Evolutionary conservation across 805 yeast species (phyloP).

Genomic region (Candida railenensis): DNA sequence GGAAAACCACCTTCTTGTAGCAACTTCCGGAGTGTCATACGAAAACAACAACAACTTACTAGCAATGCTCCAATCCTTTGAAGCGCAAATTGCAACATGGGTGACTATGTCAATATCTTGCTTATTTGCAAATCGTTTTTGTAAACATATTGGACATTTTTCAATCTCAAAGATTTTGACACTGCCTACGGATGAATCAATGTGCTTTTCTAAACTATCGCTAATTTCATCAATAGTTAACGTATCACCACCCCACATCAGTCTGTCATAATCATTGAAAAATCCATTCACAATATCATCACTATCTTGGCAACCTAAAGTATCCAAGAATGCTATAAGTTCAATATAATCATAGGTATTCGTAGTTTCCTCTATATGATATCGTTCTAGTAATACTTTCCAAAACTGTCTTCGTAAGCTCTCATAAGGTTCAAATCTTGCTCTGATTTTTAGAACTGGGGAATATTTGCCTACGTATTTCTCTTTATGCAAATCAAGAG

Average conservation of each 20-base stretch:
- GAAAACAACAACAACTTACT: constrained; percentile 62
- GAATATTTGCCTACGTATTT: constrained; percentile 35
- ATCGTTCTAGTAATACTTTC: constrained; percentile 58
- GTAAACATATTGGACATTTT: constrained; percentile 79
- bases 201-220: constrained; percentile 45
- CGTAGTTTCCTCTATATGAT: constrained; percentile 32
- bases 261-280: constrained; percentile 44
- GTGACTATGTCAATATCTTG: constrained; percentile 71
- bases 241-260: constrained; percentile 55
- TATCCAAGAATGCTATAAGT: constrained; percentile 60
- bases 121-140: constrained; percentile 51
- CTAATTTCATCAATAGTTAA: constrained; percentile 46
- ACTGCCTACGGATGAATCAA: constrained; percentile 16
- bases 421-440: constrained; percentile 66
- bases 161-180: constrained; percentile 56
- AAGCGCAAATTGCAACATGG: constrained; percentile 85
- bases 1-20: constrained; percentile 86
- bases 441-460: constrained; percentile 61
- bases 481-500: constrained; percentile 27
- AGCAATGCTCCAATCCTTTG: constrained; percentile 71
- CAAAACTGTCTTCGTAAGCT: constrained; percentile 68
- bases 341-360: constrained; percentile 56
- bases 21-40: constrained; percentile 77
- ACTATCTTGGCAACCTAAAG: constrained; percentile 53
- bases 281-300: constrained; percentile 56